Conservation (phyloP, 139 green algal genomes). For the Chloropicon primus region DNA sequence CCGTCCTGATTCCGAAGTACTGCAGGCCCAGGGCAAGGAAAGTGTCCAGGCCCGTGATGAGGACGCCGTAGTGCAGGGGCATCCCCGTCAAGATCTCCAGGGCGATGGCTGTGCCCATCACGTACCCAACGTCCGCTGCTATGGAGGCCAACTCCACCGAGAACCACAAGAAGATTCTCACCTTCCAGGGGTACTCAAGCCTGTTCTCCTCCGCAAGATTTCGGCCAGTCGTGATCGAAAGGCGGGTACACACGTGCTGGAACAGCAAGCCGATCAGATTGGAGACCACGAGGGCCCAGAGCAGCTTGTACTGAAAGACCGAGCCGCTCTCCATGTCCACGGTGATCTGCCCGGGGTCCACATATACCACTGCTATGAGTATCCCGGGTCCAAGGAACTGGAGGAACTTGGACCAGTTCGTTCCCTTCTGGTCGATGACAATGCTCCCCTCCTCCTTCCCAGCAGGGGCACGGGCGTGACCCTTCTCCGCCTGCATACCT, state of each 20-base stretch:
- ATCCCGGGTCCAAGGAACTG: constrained; percentile 11
- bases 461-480: not conserved
- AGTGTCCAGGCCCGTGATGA: constrained; percentile 14
- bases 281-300: constrained; percentile 9
- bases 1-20: constrained; percentile 11
- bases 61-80: constrained; percentile 9
- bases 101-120: constrained; percentile 14
- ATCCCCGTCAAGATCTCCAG: constrained; percentile 10
- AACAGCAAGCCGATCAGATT: constrained; percentile 14
- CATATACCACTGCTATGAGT: constrained; percentile 14
- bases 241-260: constrained; percentile 8
- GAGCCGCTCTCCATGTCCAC: constrained; percentile 19
- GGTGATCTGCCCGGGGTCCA: constrained; percentile 13
- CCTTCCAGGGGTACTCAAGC: constrained; percentile 5
- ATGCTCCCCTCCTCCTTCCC: not conserved
- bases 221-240: constrained; percentile 3
- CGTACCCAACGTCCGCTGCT: constrained; percentile 13
- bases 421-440: not conserved
- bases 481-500: too few species aligned
- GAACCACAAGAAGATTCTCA: constrained; percentile 12
- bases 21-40: constrained; percentile 11
- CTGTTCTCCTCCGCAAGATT: constrained; percentile 10
- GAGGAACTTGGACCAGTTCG: constrained; percentile 8
- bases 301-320: constrained; percentile 11
- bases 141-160: constrained; percentile 16